Base-by-base conservation (phyloP, 768 basidiomycete species). In the Phaeotremella fagi region DNA sequence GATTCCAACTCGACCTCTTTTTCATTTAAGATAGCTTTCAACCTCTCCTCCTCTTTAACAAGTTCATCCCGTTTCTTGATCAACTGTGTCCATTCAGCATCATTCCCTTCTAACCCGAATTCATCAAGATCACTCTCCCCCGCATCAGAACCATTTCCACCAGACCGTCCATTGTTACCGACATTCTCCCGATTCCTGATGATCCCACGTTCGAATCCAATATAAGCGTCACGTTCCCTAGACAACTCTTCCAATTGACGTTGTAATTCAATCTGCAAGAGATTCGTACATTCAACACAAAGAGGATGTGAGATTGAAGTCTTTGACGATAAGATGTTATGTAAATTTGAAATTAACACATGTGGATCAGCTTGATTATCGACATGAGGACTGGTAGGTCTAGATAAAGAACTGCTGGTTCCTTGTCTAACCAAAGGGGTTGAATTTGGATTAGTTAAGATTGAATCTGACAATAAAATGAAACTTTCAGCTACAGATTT, bases 241-340 rank as follows among this genome's bases (percentile, higher is more conserved):
- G 85, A 88, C 2, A 86, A 86, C 77, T 95, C 90, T 52, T 94
- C 90, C 15, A 94, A 79, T 67, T 90, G 85, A 42, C 81, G 80
- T 62, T 86, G 83, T 27, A 98, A 81, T 23, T 82, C 82, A 1
- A 78, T 78, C 26, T 92, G 81, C 28, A 98, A 76, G 44, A 86
- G 80, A 64, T 87, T 85, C 2, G 91, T 89, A 74, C 95, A 99
- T 66, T 98, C 94, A 0, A 86, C 83, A 73, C 95, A 99, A 6
- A 99, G 80, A 4, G 95, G 95, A 70, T 97, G 91, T 71, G 91
- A 89, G 38, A 92, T 82, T 27, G 70, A 60, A 15, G 75, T 75
- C n/a, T 59, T 33, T 1, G 68, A 64, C 0, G 75, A 75, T 3
- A 75, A 59, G 41, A 75, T 54, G 1, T 52, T 12, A 46, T 70